Percentiles rank a stretch among this genome's conserved stretches.
phyloP scores from a whole-genome alignment of 2,329 filamentous ascomycete genomes.

The Fusarium verticillioides region DNA sequence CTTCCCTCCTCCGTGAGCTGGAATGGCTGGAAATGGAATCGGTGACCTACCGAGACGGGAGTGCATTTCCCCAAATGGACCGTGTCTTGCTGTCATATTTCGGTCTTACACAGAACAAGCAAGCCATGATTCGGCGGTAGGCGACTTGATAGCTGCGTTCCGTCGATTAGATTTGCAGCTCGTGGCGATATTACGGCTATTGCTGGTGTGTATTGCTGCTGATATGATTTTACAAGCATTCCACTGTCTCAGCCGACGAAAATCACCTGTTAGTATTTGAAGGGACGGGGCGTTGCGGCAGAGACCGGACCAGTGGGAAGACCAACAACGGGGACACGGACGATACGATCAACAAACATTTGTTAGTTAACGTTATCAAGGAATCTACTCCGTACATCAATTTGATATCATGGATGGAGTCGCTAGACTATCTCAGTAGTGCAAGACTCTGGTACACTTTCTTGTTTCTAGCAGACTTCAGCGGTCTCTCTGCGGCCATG shows the following conservation, averaged over 20 bases:
- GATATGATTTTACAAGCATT: constrained; percentile 27
- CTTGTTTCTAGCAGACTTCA: constrained; percentile 1
- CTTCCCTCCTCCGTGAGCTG: constrained; percentile 17
- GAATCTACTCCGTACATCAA: background rate
- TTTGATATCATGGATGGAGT: background rate
- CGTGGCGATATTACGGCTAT: constrained; percentile 4
- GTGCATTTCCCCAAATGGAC: constrained; percentile 5
- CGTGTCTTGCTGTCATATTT: constrained; percentile 34
- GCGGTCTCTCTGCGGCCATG: constrained; percentile 28
- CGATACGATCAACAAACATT: background rate
- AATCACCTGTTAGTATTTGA: background rate
- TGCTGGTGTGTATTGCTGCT: background rate
- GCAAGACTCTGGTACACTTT: background rate
- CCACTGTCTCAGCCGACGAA: constrained; percentile 24
- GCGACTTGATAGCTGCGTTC: background rate
- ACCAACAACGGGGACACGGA: constrained; percentile 3
- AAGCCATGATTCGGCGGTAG: background rate
- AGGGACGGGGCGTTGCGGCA: constrained; percentile 19
- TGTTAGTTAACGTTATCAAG: background rate
- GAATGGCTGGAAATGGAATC: constrained; percentile 24
- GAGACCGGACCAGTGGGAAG: constrained; percentile 29
- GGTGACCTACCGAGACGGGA: background rate
- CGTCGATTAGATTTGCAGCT: background rate
- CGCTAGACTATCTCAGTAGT: background rate
- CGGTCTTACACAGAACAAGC: constrained; percentile 7